Percentiles rank a stretch among this genome's conserved stretches.
phyloP scores from a whole-genome alignment of 495 filamentous ascomycete species.

The Patellaria atrata region DNA sequence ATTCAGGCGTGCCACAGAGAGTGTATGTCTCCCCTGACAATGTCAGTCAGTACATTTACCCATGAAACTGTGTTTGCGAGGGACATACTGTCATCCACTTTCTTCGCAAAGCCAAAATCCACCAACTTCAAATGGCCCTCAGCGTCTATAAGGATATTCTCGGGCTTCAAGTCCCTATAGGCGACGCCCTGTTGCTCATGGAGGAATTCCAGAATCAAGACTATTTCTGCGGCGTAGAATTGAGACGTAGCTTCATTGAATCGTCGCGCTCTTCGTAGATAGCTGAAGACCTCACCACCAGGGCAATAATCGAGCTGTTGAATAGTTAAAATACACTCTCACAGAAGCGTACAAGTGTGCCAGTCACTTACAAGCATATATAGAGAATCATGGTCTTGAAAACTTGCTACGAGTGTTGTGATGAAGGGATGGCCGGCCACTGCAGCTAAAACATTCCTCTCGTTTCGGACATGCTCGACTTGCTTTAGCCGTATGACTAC shows the following conservation, averaged over 20 bases:
- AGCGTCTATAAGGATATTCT: conserved; percentile 85
- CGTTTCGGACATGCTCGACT: conserved; percentile 92
- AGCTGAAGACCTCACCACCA: conserved; percentile 90
- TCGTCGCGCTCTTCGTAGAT: conserved; percentile 68
- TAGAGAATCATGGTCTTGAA: conserved; percentile 74
- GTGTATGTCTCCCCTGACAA: conserved; percentile 77
- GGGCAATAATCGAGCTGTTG: conserved; percentile 71
- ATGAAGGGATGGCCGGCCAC: conserved; percentile 93
- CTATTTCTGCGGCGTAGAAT: conserved; percentile 94
- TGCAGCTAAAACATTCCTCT: conserved; percentile 71
- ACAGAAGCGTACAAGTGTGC: neutral
- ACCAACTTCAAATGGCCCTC: conserved; percentile 91
- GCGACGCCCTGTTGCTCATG: conserved; percentile 80
- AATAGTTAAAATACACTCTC: conserved; percentile 5
- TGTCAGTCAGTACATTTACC: neutral
- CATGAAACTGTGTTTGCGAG: neutral
- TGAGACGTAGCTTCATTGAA: conserved; percentile 76
- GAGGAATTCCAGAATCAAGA: conserved; percentile 80
- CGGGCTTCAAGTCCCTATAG: conserved; percentile 91
- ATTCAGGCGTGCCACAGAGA: conserved; percentile 91
- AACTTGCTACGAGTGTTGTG: conserved; percentile 77
- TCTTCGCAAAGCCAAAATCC: conserved; percentile 97
- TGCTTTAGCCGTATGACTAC: conserved; percentile 91
- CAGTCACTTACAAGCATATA: conserved; percentile 69
- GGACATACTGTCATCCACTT: conserved; percentile 43